These are phyloP conservation scores for Fusarium sp. DNA, from an alignment of 2,329 filamentous ascomycete genomes.

Conservation along the genomic window DNA sequence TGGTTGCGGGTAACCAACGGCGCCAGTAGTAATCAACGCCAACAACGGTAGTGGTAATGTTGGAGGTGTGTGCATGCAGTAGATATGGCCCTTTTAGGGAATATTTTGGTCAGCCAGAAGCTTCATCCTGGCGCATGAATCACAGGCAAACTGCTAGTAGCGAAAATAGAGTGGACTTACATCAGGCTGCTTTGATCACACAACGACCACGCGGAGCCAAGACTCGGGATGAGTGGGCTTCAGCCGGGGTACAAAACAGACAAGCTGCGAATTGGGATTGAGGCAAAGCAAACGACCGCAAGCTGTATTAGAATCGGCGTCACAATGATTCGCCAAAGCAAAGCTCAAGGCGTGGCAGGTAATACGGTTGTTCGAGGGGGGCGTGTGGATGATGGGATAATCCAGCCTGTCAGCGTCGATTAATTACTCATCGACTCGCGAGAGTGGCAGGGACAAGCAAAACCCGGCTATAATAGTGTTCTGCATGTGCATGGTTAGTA, in stretches of 20 bases:
- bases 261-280: slow-evolving; percentile 40
- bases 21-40: slow-evolving; percentile 6
- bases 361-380: slow-evolving; percentile 37
- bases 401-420: slow-evolving; percentile 50
- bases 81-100: slow-evolving; percentile 45
- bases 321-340: slow-evolving; percentile 40
- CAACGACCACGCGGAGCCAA: slow-evolving; percentile 40
- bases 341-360: slow-evolving; percentile 30
- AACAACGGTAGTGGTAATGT: slow-evolving; percentile 18
- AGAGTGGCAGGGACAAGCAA: slow-evolving; percentile 37
- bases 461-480: slow-evolving; percentile 23
- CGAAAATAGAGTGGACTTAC: slow-evolving; percentile 45
- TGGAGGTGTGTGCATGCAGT: slow-evolving; percentile 22
- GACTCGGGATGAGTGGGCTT: slow-evolving; percentile 34
- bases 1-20: slow-evolving; percentile 29
- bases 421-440: slow-evolving; percentile 51
- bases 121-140: slow-evolving; percentile 36
- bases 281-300: slow-evolving; percentile 39
- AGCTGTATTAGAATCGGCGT: slow-evolving; percentile 40
- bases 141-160: slow-evolving; percentile 41
- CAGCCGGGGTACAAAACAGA: slow-evolving; percentile 30
- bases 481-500: slow-evolving; percentile 22
- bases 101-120: slow-evolving; percentile 40
- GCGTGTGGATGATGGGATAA: slow-evolving; percentile 39
- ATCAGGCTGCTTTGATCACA: slow-evolving; percentile 42